Percentiles rank a stretch among this genome's conserved stretches.
Evolutionary conservation across 2,329 filamentous ascomycete genomes (phyloP).

Genomic region (Botrytis hyacinthi): DNA sequence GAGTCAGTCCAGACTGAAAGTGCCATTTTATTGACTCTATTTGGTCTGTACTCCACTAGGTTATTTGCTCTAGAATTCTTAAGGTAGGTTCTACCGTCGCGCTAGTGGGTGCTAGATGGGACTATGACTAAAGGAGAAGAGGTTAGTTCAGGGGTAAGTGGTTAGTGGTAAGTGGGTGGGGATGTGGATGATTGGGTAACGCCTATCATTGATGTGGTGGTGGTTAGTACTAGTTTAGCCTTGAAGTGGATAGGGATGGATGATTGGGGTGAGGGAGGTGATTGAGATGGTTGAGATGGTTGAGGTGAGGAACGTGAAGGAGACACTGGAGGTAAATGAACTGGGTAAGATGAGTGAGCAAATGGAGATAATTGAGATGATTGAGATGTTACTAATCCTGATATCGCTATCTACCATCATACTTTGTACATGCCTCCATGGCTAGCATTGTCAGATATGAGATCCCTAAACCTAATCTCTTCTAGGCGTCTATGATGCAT

Average conservation of each 20-base stretch:
- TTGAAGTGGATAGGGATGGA: not conserved
- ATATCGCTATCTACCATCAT: not conserved
- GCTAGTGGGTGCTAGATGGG: not conserved
- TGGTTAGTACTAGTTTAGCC: not conserved
- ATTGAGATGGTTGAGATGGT: too few relatives aligned
- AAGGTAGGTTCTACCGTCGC: not conserved
- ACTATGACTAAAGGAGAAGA: not conserved
- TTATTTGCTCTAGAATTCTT: not conserved
- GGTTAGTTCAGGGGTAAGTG: not conserved
- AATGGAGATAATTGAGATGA: not conserved
- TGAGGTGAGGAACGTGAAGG: too few relatives aligned
- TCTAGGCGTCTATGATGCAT: not conserved
- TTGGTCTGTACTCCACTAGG: not conserved
- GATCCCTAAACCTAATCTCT: constrained; percentile 3
- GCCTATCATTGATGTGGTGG: not conserved
- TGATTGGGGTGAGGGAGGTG: not conserved
- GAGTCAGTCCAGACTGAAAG: not conserved
- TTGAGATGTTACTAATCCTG: not conserved
- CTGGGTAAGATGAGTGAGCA: not conserved
- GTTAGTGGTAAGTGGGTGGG: not conserved
- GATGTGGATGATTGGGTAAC: not conserved
- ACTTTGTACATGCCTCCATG: not conserved
- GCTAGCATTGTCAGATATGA: not conserved
- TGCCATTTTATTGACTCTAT: not conserved
- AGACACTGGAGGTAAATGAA: not conserved